A percentile compares a stretch with the other conserved stretches of the same genome.
phyloP scores from a whole-genome alignment of 2,329 filamentous ascomycete genomes.

The Lachnellula occidentalis region DNA sequence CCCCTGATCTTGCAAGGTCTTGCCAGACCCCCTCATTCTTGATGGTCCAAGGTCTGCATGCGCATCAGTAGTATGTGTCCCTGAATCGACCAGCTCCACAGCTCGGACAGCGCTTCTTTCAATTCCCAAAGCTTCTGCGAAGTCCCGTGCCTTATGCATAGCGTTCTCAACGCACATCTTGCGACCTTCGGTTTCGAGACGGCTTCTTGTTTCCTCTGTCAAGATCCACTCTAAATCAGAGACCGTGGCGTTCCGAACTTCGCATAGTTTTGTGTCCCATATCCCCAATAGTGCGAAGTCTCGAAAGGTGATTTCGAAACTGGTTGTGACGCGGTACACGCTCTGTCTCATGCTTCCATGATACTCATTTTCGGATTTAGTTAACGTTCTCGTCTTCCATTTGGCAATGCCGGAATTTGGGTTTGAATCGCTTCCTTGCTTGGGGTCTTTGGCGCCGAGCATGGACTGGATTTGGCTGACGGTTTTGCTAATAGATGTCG shows the following conservation, averaged over 20 bases:
- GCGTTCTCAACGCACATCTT: background rate
- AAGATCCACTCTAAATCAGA: background rate
- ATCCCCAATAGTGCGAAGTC: background rate
- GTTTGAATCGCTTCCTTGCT: background rate
- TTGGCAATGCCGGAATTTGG: background rate
- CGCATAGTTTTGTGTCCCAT: background rate
- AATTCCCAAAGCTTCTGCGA: background rate
- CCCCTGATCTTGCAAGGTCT: background rate
- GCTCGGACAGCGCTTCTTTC: background rate
- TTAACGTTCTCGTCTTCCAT: background rate
- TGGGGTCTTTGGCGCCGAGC: background rate
- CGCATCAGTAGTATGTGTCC: background rate
- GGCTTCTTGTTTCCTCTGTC: background rate
- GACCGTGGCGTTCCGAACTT: no score
- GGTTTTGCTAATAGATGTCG: background rate
- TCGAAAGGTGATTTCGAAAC: background rate
- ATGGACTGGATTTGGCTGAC: background rate
- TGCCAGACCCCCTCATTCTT: background rate
- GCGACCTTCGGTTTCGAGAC: background rate
- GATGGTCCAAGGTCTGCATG: background rate
- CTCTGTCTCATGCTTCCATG: background rate
- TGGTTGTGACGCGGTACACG: background rate
- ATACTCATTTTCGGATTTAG: background rate
- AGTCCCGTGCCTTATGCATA: background rate
- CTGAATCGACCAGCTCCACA: background rate